Conservation (phyloP, 1,284 basidiomycete species). For the Ceratobasidium sp. region DNA sequence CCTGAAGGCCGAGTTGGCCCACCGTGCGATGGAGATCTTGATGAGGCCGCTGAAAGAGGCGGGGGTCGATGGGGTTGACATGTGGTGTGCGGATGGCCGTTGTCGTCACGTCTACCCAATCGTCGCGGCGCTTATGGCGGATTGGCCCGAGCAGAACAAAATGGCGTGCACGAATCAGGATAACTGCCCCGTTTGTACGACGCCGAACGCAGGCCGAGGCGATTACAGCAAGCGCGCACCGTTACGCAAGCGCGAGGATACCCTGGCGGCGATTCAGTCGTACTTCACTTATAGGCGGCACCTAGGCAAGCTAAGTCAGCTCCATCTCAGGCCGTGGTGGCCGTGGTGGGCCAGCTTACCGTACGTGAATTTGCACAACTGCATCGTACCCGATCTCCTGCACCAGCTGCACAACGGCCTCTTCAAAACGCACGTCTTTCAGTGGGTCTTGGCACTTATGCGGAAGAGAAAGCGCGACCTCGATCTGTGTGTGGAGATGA, state of each 20-base stretch:
- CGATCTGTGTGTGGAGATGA: neutral
- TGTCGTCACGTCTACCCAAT: conserved; percentile 43
- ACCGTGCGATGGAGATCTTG: conserved; percentile 44
- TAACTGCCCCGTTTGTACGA: conserved; percentile 19
- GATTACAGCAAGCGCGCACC: neutral
- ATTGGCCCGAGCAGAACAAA: conserved; percentile 23
- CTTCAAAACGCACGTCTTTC: conserved; percentile 53
- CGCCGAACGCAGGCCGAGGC: neutral
- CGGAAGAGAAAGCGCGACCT: neutral
- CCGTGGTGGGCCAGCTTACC: conserved; percentile 24
- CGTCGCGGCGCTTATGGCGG: conserved; percentile 3
- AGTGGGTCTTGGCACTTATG: neutral
- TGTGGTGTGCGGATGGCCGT: conserved; percentile 26
- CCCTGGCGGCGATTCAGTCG: neutral
- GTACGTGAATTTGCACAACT: conserved; percentile 49
- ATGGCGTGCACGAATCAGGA: neutral
- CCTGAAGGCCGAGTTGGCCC: conserved; percentile 3
- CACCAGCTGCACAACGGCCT: conserved; percentile 57
- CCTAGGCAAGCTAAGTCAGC: neutral
- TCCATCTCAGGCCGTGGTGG: conserved; percentile 2
- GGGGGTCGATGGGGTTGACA: neutral
- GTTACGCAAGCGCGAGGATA: neutral
- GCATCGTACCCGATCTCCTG: conserved; percentile 54
- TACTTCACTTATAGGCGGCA: neutral
- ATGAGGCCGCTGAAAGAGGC: conserved; percentile 14